Percentiles rank a stretch among this genome's conserved stretches.
These are phyloP conservation scores for Aspergillus incahuasiensis DNA, from an alignment of 495 filamentous ascomycete species.

Conservation along the genomic window DNA sequence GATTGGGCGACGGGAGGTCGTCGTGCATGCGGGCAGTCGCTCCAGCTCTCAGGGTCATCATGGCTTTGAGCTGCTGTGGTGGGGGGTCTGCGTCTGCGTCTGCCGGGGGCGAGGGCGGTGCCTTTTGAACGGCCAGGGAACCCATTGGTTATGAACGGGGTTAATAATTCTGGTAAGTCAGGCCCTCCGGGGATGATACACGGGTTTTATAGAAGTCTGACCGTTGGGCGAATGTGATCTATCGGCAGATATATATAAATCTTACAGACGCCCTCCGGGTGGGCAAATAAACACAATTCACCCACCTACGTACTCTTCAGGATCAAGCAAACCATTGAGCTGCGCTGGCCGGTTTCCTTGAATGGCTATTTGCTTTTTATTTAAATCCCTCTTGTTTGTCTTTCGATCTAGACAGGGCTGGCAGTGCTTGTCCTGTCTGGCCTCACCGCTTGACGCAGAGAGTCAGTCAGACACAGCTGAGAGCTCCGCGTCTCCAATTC, in stretches of 20 bases:
- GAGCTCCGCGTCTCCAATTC: neutral
- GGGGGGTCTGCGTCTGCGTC: neutral
- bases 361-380: neutral
- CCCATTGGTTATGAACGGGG: neutral
- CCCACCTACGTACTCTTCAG: neutral
- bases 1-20: neutral
- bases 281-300: neutral
- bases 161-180: neutral
- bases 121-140: neutral
- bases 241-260: neutral
- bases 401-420: neutral
- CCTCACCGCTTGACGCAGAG: slow-evolving; percentile 7
- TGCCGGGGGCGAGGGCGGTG: neutral
- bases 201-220: neutral
- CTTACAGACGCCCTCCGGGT: neutral
- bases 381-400: neutral
- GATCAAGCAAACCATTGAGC: slow-evolving; percentile 1
- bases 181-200: neutral
- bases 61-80: neutral
- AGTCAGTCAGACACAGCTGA: neutral
- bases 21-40: neutral
- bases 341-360: neutral
- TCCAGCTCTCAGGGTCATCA: neutral
- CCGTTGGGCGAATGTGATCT: neutral
- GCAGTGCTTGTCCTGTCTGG: neutral